Percentiles rank a stretch among this genome's conserved stretches.
Evolutionary conservation across 2,329 filamentous ascomycete genomes (phyloP).

Genomic region (Graphiopsis chlorocephala): DNA sequence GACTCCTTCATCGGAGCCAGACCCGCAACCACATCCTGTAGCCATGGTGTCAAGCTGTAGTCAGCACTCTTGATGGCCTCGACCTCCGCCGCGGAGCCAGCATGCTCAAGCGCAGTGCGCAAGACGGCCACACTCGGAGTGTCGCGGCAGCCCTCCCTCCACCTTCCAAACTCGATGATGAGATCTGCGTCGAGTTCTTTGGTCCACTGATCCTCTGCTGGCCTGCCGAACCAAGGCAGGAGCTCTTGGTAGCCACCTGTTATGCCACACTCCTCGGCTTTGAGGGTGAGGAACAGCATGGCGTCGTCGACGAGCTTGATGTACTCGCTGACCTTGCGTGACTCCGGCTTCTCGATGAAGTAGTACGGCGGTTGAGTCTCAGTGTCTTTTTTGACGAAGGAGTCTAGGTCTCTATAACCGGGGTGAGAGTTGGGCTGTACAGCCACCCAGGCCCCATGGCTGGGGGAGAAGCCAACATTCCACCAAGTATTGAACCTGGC

Average conservation of each 20-base stretch:
- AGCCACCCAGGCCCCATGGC: not conserved
- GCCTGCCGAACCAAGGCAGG: not conserved
- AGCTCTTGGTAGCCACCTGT: not conserved
- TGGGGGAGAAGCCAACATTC: not conserved
- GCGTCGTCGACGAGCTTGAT: constrained; percentile 3
- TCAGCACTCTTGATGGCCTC: constrained; percentile 1
- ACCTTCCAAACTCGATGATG: constrained; percentile 1
- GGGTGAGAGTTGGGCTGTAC: not conserved
- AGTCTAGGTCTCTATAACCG: not conserved
- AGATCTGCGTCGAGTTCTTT: not conserved
- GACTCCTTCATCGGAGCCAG: not conserved
- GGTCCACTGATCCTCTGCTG: not conserved
- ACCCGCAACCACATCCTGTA: not conserved
- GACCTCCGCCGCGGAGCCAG: not conserved
- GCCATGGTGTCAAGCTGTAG: not conserved
- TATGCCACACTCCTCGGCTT: not conserved
- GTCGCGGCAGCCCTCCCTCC: not conserved
- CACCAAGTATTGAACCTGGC: constrained; percentile 12
- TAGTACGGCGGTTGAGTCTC: not conserved
- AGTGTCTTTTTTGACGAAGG: not conserved
- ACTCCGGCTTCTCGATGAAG: not conserved
- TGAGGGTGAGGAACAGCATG: constrained; percentile 6
- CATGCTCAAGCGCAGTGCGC: not conserved
- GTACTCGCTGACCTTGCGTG: constrained; percentile 7
- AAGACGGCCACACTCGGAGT: not conserved